Evolutionary conservation across 306 rosid genomes (phyloP), one percentile per base, ranked within the genome.

Genomic region (Calophaca sinica): DNA sequence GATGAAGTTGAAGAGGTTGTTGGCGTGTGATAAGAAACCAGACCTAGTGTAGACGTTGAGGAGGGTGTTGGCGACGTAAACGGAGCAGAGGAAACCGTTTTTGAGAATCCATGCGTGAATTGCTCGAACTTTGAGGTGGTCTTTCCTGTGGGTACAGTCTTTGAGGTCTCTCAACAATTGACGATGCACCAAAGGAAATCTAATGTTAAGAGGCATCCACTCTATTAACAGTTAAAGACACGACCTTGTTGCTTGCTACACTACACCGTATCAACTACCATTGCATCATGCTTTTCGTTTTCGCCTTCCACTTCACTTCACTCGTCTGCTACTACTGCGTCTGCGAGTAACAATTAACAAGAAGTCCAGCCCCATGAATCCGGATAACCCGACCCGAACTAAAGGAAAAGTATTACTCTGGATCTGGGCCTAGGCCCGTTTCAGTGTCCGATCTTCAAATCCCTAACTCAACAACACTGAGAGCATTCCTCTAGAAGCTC

Each of bases 401-500:
- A 20, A n/a, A n/a, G n/a, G n/a, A n/a, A n/a, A n/a, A n/a, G 26
- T 20, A 20, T 20, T 20, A 20, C 26, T 20, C 26, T 20, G 26
- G 26, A 20, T 20, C 26, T 20, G 26, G 26, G 26, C 26, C 26
- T 20, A 20, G 26, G 26, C 26, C 26, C 26, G 26, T 20, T 20
- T 20, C 26, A 20, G 26, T 20, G 26, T 20, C 26, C 50, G 81
- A 77, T 68, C 76, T 46, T 26, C 62, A 68, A 68, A 68, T 51
- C 52, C 44, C 75, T 20, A 46, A 59, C 39, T 20, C 26, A 20
- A 33, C 51, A 65, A 94, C 92, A 97, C 96, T 90, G 73, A 85
- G 99, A 57, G 96, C 96, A 46, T 75, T 82, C 63, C 83, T 94
- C 77, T 90, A 79, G 83, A 93, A 88, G 71, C 89, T 94, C 70